These are phyloP conservation scores for Cyberlindnera saturnus DNA, from an alignment of 805 yeast genomes.

Conservation along the genomic window DNA sequence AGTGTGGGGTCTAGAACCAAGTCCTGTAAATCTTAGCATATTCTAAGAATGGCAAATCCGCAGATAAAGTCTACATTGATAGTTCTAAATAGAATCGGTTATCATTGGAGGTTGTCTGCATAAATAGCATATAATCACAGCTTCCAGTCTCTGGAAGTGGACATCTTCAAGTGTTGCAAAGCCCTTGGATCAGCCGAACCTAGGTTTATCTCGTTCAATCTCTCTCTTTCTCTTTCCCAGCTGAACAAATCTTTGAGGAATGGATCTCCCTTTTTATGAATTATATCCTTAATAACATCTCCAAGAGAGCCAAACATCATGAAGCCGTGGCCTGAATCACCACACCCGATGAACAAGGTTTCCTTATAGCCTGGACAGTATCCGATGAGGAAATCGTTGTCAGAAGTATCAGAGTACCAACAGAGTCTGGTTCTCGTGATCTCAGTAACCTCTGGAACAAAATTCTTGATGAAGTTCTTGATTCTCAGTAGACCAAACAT, in stretches of 20 bases:
- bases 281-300: conserved; percentile 17
- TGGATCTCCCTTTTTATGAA: conserved; percentile 12
- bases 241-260: conserved; percentile 19
- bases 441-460: conserved; percentile 23
- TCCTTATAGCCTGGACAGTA: conserved; percentile 26
- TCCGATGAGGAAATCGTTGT: conserved; percentile 30
- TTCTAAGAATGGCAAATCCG: too few species aligned
- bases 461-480: conserved; percentile 21
- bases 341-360: conserved; percentile 29
- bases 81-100: too few species aligned
- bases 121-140: not conserved
- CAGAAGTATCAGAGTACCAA: conserved; percentile 33
- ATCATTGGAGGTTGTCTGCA: too few species aligned
- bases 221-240: conserved; percentile 24
- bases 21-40: too few species aligned
- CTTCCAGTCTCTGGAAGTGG: conserved; percentile 22
- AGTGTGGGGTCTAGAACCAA: too few species aligned
- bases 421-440: conserved; percentile 23
- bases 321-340: conserved; percentile 36
- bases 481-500: conserved; percentile 23
- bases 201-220: conserved; percentile 18
- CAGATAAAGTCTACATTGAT: too few species aligned
- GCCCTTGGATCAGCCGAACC: conserved; percentile 25
- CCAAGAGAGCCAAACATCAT: conserved; percentile 33
- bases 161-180: conserved; percentile 19